phyloP scores from a whole-genome alignment of 257 asterid species.

The Coffea canephora region DNA sequence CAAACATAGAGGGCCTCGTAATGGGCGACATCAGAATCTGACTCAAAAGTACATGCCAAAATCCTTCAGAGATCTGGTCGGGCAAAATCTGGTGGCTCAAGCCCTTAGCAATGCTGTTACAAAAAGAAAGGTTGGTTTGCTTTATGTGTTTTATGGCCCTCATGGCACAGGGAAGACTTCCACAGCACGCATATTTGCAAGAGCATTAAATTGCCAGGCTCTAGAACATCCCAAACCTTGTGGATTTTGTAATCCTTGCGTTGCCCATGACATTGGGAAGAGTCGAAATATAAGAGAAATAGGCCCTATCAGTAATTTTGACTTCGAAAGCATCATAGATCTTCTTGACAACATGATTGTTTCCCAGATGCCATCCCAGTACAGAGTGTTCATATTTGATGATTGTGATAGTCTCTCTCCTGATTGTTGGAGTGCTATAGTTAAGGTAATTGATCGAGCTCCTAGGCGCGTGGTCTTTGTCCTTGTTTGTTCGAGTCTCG shows the following conservation, averaged over 20 bases:
- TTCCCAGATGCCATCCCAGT: slow-evolving; percentile 51
- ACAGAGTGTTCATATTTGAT: slow-evolving; percentile 67
- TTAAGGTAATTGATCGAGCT: slow-evolving; percentile 67
- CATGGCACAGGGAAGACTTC: slow-evolving; percentile 91
- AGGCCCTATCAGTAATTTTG: slow-evolving; percentile 65
- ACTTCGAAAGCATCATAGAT: slow-evolving; percentile 49
- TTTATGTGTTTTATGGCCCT: slow-evolving; percentile 84
- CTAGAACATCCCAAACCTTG: slow-evolving; percentile 72
- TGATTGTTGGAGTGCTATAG: slow-evolving; percentile 73
- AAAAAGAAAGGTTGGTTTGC: slow-evolving; percentile 64
- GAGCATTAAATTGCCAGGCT: slow-evolving; percentile 79
- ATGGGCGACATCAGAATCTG: slow-evolving; percentile 68
- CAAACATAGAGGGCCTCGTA: slow-evolving; percentile 34
- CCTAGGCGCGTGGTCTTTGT: slow-evolving; percentile 71
- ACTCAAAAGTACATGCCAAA: slow-evolving; percentile 84
- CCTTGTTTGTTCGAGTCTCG: slow-evolving; percentile 79
- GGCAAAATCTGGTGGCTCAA: slow-evolving; percentile 82
- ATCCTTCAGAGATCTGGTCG: slow-evolving; percentile 75
- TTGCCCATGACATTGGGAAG: slow-evolving; percentile 55
- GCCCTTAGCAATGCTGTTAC: slow-evolving; percentile 81
- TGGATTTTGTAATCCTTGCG: slow-evolving; percentile 70
- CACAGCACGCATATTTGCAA: slow-evolving; percentile 74
- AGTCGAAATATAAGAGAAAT: slow-evolving; percentile 62
- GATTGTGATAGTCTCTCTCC: slow-evolving; percentile 67
- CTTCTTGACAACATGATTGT: slow-evolving; percentile 46